These are phyloP conservation scores for Botryotinia narcissicola DNA, from an alignment of 2,329 filamentous ascomycete genomes.

Conservation along the genomic window DNA sequence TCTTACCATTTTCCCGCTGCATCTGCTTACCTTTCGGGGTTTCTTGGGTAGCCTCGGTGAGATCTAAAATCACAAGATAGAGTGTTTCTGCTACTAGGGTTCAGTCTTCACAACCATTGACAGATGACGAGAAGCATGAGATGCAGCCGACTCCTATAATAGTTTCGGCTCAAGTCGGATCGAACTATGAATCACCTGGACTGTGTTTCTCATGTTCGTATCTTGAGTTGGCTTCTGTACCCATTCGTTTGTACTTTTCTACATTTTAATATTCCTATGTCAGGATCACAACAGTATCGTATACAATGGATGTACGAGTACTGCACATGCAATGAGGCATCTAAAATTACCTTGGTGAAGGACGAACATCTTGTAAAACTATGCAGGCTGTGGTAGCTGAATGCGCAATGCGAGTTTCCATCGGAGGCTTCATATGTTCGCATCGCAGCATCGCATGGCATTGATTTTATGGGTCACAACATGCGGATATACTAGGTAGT, in stretches of 20 bases:
- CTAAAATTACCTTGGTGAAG: neutral
- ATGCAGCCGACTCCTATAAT: neutral
- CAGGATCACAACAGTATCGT: neutral
- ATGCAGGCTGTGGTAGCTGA: slow-evolving; percentile 7
- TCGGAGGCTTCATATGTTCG: slow-evolving; percentile 16
- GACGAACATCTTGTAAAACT: neutral
- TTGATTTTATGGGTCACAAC: slow-evolving; percentile 8
- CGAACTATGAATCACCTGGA: slow-evolving; percentile 10
- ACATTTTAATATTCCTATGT: neutral
- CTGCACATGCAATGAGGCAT: slow-evolving; percentile 13
- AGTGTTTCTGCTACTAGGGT: neutral
- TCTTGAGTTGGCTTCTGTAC: neutral
- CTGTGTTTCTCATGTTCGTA: neutral
- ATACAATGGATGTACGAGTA: neutral
- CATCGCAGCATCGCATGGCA: slow-evolving; percentile 7
- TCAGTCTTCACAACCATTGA: neutral
- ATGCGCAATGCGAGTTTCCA: slow-evolving; percentile 10
- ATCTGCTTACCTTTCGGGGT: neutral
- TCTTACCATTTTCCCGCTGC: neutral
- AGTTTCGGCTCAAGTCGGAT: neutral
- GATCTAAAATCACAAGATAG: neutral
- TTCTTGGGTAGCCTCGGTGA: neutral
- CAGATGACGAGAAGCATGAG: neutral
- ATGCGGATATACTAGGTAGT: slow-evolving; percentile 3
- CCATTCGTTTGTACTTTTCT: neutral